Base-by-base conservation (phyloP, 129 eudicot genomes). In the Erigeron canadensis region DNA sequence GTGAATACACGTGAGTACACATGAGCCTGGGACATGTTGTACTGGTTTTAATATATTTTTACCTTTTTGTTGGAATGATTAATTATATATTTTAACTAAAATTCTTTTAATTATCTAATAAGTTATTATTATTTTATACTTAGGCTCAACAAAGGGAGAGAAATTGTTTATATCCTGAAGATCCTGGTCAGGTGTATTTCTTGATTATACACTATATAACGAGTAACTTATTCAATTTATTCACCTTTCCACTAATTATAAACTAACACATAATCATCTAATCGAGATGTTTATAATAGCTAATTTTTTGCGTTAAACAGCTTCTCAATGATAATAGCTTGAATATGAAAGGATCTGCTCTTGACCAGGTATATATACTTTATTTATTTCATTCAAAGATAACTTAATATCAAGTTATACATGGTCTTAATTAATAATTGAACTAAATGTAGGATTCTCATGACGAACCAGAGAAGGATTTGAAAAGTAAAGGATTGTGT, bases 91-190 rank as follows among this genome's bases (percentile, higher is more conserved):
- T 71, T 43, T 41, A 37, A 12, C 53, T 34, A 48, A 15, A 43
- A 39, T 38, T 55, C 6, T 38, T 57, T n/a, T 23, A 23, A 23
- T 23, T 23, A 23, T 23, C 34, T 1, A 23, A 23, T 23, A 1
- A 1, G 34, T 2, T 1, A 23, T 1, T 23, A 23, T 70, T 16
- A 57, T 28, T 8, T 53, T 53, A 47, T 75, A 38, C 67, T 67
- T 70, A 86, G 92, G 88, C 68, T 86, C 88, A 84, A 83, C 90
- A 84, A 83, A 90, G 89, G 61, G 93, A 91, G 78, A 86, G 83
- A 65, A 91, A 88, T 81, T 86, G 93, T 77, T 82, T 91, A 84
- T 91, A 88, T 79, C 97, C 97, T 76, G 96, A 91, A 75, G 97
- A 91, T 79, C 97, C 97, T 82, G 96, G 97, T 72, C 97, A 88